phyloP scores from a whole-genome alignment of 345 rosid species.

The Salix brachista region DNA sequence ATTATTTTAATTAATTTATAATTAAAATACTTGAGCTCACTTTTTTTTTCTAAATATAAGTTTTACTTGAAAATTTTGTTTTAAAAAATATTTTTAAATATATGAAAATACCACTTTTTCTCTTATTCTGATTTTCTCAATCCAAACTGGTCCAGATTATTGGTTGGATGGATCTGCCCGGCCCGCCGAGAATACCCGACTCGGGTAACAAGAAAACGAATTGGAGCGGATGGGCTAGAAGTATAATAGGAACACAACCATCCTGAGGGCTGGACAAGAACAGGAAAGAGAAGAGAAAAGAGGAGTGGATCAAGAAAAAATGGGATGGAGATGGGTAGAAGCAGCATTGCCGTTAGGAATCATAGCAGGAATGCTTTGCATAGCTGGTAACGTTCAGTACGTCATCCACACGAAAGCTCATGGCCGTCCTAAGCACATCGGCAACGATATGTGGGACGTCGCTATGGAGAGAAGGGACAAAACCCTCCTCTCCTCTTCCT shows the following conservation, averaged over 20 bases:
- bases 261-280: neutral
- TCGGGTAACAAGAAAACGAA: neutral
- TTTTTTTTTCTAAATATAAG: no score
- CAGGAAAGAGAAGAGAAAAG: neutral
- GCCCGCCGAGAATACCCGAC: no score
- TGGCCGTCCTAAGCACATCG: conserved; percentile 98
- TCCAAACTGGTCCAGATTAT: no score
- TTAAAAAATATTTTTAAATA: no score
- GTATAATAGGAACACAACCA: neutral
- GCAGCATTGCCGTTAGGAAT: conserved; percentile 83
- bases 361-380: conserved; percentile 86
- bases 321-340: conserved; percentile 76
- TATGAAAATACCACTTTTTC: no score
- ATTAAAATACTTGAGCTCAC: no score
- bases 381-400: conserved; percentile 86
- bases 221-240: neutral
- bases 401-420: conserved; percentile 80
- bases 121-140: no score
- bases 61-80: no score
- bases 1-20: no score
- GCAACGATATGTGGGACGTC: conserved; percentile 88
- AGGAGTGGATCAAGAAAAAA: conserved; percentile 16
- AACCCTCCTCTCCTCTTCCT: conserved; percentile 57
- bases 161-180: no score
- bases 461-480: conserved; percentile 96